Percentiles rank a stretch among this genome's conserved stretches.
Evolutionary conservation across 179 eudicot genomes (phyloP).

Genomic region (Beta corolliflora): DNA sequence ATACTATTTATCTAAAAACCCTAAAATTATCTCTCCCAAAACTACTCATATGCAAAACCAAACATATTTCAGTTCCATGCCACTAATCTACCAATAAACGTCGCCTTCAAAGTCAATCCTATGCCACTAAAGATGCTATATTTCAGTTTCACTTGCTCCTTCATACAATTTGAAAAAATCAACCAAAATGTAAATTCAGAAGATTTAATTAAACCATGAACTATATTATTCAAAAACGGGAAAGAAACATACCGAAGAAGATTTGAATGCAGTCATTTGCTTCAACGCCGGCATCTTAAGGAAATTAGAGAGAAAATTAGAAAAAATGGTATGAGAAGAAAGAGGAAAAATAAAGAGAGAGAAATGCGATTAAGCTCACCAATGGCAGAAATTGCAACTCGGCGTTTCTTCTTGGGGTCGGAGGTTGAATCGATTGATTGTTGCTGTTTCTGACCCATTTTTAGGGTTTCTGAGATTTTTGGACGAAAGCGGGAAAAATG

Average conservation of each 20-base stretch:
- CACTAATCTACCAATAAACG: not conserved
- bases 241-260: conserved; percentile 54
- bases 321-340: not conserved
- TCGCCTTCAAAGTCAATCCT: not conserved
- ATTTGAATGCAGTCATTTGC: conserved; percentile 79
- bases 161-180: not conserved
- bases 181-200: not conserved
- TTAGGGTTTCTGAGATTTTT: conserved; percentile 62
- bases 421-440: conserved; percentile 44
- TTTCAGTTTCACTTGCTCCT: not conserved
- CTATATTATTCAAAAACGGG: not conserved
- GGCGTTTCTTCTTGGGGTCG: conserved; percentile 79
- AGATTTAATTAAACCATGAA: not conserved
- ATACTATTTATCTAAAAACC: not conserved
- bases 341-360: not conserved
- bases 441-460: conserved; percentile 77
- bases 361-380: conserved; percentile 42
- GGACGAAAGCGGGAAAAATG: conserved; percentile 51
- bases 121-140: not conserved
- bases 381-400: conserved; percentile 53
- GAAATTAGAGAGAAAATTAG: not conserved
- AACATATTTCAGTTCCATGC: not conserved
- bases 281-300: conserved; percentile 71
- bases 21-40: not conserved
- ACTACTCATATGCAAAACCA: not conserved